Conservation (phyloP, 2,329 filamentous ascomycete species). For the Penicillium paneum region DNA sequence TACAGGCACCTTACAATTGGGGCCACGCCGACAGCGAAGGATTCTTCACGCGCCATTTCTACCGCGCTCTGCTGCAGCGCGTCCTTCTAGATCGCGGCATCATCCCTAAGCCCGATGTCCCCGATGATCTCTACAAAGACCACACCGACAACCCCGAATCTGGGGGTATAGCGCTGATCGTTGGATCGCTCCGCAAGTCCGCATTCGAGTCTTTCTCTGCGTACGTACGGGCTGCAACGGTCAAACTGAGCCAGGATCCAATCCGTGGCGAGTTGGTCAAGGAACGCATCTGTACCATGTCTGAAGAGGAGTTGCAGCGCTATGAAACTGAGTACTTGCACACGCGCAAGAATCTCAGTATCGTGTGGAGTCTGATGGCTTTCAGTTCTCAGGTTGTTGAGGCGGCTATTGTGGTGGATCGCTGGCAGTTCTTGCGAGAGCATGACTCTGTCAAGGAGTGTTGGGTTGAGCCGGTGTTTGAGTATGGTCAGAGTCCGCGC, state of each 20-base stretch:
- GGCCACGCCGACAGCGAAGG: constrained; percentile 71
- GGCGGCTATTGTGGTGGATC: constrained; percentile 82
- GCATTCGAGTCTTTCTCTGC: constrained; percentile 71
- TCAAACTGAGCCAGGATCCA: constrained; percentile 65
- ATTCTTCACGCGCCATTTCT: constrained; percentile 94
- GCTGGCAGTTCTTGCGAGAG: constrained; percentile 83
- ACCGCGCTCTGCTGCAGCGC: constrained; percentile 81
- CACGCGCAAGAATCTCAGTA: constrained; percentile 74
- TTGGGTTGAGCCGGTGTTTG: constrained; percentile 94
- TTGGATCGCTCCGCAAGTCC: constrained; percentile 77
- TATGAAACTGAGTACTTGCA: constrained; percentile 66
- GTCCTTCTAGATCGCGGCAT: constrained; percentile 86
- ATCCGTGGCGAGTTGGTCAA: constrained; percentile 60
- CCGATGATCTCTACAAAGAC: constrained; percentile 29
- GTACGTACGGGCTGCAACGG: constrained; percentile 77
- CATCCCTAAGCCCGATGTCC: constrained; percentile 55
- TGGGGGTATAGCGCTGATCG: constrained; percentile 68
- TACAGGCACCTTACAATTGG: constrained; percentile 95
- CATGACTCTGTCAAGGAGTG: constrained; percentile 69
- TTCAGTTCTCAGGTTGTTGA: constrained; percentile 89
- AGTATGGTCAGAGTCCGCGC: constrained; percentile 78
- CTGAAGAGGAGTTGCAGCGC: constrained; percentile 67
- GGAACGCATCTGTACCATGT: constrained; percentile 65
- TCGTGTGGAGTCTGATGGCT: constrained; percentile 94
- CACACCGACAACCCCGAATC: constrained; percentile 23